These are phyloP conservation scores for Ogataea pilisensis DNA, from an alignment of 805 yeast genomes.

Conservation along the genomic window DNA sequence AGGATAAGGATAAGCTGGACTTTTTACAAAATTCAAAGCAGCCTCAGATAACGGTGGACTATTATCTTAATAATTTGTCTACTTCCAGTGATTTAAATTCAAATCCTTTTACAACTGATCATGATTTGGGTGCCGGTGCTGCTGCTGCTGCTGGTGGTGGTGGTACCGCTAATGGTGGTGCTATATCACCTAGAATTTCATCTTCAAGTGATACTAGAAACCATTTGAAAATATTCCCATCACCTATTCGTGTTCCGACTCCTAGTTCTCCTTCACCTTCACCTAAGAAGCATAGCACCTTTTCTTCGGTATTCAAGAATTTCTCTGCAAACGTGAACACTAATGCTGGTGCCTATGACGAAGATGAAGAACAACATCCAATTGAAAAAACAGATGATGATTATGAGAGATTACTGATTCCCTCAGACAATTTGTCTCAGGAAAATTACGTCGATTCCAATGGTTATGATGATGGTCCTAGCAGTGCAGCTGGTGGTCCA, in stretches of 20 bases:
- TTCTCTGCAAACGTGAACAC: conserved; percentile 25
- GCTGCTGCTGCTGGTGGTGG: too few species aligned
- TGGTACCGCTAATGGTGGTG: too few species aligned
- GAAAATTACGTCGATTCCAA: too few species aligned
- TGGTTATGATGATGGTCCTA: background rate
- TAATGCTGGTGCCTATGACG: conserved; percentile 14
- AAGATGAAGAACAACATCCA: conserved; percentile 7
- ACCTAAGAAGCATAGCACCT: conserved; percentile 12
- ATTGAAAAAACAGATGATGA: conserved; percentile 9
- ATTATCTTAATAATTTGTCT: conserved; percentile 5
- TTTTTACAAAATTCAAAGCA: too few species aligned
- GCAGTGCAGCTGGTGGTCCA: too few species aligned
- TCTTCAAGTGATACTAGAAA: conserved; percentile 1
- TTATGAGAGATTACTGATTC: conserved; percentile 1
- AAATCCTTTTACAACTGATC: too few species aligned
- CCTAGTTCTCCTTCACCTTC: conserved; percentile 12
- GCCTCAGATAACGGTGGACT: conserved; percentile 6
- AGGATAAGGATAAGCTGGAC: too few species aligned
- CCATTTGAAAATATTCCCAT: background rate
- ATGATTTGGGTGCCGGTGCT: too few species aligned
- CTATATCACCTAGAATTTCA: background rate
- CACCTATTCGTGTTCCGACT: background rate
- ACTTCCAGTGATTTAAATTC: conserved; percentile 5
- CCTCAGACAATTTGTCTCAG: too few species aligned
- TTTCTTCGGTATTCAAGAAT: conserved; percentile 19